Percentiles rank a stretch among this genome's conserved stretches.
Evolutionary conservation across 2,329 filamentous ascomycete genomes (phyloP).

Genomic region (Hirsutella minnesotensis): DNA sequence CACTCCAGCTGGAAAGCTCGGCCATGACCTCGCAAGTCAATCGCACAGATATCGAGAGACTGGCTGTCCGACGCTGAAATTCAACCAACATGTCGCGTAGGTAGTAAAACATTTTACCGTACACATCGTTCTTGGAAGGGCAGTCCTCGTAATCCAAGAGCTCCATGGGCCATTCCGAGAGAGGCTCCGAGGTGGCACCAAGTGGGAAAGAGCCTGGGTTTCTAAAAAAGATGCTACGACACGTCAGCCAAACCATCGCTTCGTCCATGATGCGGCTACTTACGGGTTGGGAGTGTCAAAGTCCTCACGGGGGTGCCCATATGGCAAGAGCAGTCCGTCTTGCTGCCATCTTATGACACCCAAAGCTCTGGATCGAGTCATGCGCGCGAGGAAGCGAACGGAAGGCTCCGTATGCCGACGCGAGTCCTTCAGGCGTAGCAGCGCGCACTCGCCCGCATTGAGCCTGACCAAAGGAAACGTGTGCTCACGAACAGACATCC

Average conservation of each 20-base stretch:
- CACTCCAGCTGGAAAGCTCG: neutral
- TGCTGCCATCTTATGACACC: conserved; percentile 9
- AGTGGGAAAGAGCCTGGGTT: neutral
- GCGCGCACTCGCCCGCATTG: neutral
- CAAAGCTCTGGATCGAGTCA: conserved; percentile 8
- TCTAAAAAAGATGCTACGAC: conserved; percentile 8
- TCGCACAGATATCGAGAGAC: conserved; percentile 1
- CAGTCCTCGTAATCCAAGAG: conserved; percentile 8
- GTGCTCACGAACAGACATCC: conserved; percentile 1
- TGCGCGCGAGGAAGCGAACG: conserved; percentile 1
- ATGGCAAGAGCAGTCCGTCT: conserved; percentile 13
- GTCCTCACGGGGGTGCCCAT: conserved; percentile 8
- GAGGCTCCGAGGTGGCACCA: conserved; percentile 10
- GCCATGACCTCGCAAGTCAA: neutral
- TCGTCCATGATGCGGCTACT: neutral
- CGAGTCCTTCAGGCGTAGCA: conserved; percentile 5
- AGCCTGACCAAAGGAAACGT: neutral
- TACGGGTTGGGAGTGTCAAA: conserved; percentile 12
- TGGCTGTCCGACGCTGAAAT: conserved; percentile 8
- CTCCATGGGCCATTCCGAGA: conserved; percentile 16
- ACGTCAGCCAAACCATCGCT: neutral
- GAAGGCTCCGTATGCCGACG: conserved; percentile 3
- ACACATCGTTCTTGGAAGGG: conserved; percentile 12
- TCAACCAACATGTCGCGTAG: conserved; percentile 9
- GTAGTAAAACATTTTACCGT: conserved; percentile 17